phyloP scores from a whole-genome alignment of 108 stramenopile species.

The Nitzschia putrida region DNA sequence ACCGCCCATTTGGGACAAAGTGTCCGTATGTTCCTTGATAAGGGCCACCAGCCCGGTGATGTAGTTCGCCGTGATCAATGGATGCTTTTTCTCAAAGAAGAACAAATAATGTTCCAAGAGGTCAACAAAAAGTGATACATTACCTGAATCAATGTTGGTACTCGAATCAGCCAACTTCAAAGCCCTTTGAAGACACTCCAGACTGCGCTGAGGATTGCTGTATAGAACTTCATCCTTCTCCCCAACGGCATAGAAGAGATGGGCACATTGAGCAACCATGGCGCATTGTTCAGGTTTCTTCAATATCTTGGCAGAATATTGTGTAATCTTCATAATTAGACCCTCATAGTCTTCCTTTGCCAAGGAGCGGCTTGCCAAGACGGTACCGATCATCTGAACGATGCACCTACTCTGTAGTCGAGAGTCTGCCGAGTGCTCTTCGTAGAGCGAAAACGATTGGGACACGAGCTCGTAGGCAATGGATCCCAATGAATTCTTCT shows the following conservation, averaged over 20 bases:
- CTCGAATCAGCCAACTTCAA: conserved; percentile 91
- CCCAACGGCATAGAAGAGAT: conserved; percentile 80
- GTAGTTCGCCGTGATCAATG: conserved; percentile 83
- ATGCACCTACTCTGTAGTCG: conserved; percentile 84
- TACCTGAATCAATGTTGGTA: conserved; percentile 62
- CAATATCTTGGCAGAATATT: conserved; percentile 92
- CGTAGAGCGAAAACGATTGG: conserved; percentile 93
- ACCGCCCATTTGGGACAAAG: conserved; percentile 38
- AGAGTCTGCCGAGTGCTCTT: conserved; percentile 87
- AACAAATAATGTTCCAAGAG: conserved; percentile 94
- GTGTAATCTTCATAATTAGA: conserved; percentile 91
- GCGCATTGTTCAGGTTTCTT: conserved; percentile 94
- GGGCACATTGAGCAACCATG: conserved; percentile 88
- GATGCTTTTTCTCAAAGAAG: conserved; percentile 91
- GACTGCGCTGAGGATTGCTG: conserved; percentile 85
- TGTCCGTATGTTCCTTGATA: conserved; percentile 89
- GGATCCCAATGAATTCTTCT: conserved; percentile 49
- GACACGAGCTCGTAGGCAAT: conserved; percentile 95
- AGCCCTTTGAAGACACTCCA: conserved; percentile 93
- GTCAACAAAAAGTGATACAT: conserved; percentile 92
- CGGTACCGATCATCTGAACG: conserved; percentile 85
- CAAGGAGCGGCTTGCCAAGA: conserved; percentile 69
- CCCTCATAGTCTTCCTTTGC: conserved; percentile 88
- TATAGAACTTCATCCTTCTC: conserved; percentile 23
- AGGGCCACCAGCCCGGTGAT: conserved; percentile 88